Evolutionary conservation across 805 yeast genomes (phyloP).

Genomic region (Torulaspora gathmanii): DNA sequence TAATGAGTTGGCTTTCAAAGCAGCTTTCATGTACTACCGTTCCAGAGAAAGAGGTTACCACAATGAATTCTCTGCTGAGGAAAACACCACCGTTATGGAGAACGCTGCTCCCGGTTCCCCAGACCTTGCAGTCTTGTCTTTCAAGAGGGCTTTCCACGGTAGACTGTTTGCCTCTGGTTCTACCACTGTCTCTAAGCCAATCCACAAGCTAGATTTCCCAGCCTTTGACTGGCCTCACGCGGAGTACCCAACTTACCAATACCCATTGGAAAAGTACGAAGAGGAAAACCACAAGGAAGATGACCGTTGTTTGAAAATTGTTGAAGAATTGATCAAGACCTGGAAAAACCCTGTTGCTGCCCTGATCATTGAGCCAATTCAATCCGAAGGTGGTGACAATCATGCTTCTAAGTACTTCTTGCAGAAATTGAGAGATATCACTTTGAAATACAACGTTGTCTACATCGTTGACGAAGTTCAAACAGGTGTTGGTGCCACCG

Average conservation of each 20-base stretch:
- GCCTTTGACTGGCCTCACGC: conserved; percentile 97
- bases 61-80: conserved; percentile 61
- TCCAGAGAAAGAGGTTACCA: conserved; percentile 54
- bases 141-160: conserved; percentile 90
- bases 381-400: conserved; percentile 74
- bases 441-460: conserved; percentile 51
- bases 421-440: conserved; percentile 58
- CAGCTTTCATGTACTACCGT: conserved; percentile 63
- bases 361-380: conserved; percentile 81
- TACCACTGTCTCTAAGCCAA: conserved; percentile 88
- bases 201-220: conserved; percentile 90
- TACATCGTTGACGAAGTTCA: conserved; percentile 70
- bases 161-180: conserved; percentile 89
- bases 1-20: conserved; percentile 66
- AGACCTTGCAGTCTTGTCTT: conserved; percentile 76
- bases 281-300: conserved; percentile 73
- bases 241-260: conserved; percentile 77
- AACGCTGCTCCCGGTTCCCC: conserved; percentile 88
- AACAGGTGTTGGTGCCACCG: conserved; percentile 71
- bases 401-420: conserved; percentile 59
- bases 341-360: conserved; percentile 85
- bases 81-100: conserved; percentile 67
- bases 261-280: conserved; percentile 69
- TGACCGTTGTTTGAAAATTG: conserved; percentile 68
- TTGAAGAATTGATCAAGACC: conserved; percentile 61